These are phyloP conservation scores for Senna tora DNA, from an alignment of 306 rosid species.

Conservation along the genomic window DNA sequence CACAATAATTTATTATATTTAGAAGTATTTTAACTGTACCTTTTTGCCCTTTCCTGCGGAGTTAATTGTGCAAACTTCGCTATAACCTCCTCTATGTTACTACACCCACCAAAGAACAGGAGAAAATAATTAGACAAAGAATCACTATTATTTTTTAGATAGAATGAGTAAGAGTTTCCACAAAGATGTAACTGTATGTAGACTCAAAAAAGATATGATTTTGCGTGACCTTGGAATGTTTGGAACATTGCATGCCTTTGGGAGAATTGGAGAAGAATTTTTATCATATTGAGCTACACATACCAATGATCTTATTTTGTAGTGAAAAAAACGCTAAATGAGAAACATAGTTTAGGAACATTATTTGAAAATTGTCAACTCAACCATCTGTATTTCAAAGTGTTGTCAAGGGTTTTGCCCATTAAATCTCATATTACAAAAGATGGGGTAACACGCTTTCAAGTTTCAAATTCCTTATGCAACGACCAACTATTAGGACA, in stretches of 20 bases:
- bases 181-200: background rate
- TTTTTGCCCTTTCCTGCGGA: conserved; percentile 81
- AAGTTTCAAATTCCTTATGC: too few relatives aligned
- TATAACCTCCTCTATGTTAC: conserved; percentile 72
- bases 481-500: too few relatives aligned
- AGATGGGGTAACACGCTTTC: too few relatives aligned
- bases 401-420: too few relatives aligned
- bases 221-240: background rate
- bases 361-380: background rate
- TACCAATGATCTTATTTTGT: background rate
- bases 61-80: conserved; percentile 77
- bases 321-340: background rate
- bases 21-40: conserved; percentile 42
- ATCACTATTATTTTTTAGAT: background rate
- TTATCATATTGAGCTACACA: background rate
- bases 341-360: background rate
- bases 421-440: too few relatives aligned
- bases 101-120: conserved; percentile 29
- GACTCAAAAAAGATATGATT: conserved; percentile 2
- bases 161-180: background rate
- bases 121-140: conserved; percentile 9
- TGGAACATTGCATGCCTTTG: background rate
- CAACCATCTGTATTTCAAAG: too few relatives aligned
- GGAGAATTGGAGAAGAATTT: background rate
- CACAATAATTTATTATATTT: background rate